Evolutionary conservation across 2,329 filamentous ascomycete species (phyloP).

Genomic region (Fusarium nematophilum): DNA sequence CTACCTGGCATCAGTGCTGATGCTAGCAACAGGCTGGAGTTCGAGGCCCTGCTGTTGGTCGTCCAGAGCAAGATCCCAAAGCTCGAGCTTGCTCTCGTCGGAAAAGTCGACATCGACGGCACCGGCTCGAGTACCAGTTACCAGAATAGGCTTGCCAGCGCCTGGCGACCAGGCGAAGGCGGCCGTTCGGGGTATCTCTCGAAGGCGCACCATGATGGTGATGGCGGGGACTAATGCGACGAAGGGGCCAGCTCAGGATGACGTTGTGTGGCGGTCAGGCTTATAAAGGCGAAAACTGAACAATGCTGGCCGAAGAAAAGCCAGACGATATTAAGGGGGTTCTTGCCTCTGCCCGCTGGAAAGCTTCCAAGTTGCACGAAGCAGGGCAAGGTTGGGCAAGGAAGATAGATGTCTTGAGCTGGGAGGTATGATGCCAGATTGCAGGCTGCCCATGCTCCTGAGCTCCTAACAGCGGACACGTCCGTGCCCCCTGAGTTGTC

Average conservation of each 20-base stretch:
- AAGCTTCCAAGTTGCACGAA: conserved; percentile 40
- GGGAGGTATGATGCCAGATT: conserved; percentile 59
- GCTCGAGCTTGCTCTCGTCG: conserved; percentile 93
- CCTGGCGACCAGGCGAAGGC: conserved; percentile 97
- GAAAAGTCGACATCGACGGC: conserved; percentile 98
- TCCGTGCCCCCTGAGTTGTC: conserved; percentile 45
- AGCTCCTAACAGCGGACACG: conserved; percentile 45
- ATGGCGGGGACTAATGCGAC: conserved; percentile 46
- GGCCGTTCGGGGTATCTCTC: conserved; percentile 96
- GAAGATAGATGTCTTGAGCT: conserved; percentile 42
- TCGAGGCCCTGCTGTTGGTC: conserved; percentile 80
- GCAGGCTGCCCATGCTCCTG: conserved; percentile 50
- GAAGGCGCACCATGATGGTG: conserved; percentile 86
- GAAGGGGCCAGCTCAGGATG: conserved; percentile 37
- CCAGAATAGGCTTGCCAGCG: conserved; percentile 81
- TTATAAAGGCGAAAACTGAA: conserved; percentile 31
- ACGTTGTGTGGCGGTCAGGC: conserved; percentile 28
- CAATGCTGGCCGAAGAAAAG: conserved; percentile 34
- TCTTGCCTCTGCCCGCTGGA: conserved; percentile 48
- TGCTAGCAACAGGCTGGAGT: conserved; percentile 84
- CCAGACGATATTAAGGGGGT: conserved; percentile 34
- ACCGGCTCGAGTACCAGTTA: conserved; percentile 93
- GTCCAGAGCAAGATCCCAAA: conserved; percentile 93
- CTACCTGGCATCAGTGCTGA: conserved; percentile 91
- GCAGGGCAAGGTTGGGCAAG: conserved; percentile 40